Evolutionary conservation across 306 rosid species (phyloP), one percentile per base, ranked within the genome.

Genomic region (Elaeagnus macrophylla): DNA sequence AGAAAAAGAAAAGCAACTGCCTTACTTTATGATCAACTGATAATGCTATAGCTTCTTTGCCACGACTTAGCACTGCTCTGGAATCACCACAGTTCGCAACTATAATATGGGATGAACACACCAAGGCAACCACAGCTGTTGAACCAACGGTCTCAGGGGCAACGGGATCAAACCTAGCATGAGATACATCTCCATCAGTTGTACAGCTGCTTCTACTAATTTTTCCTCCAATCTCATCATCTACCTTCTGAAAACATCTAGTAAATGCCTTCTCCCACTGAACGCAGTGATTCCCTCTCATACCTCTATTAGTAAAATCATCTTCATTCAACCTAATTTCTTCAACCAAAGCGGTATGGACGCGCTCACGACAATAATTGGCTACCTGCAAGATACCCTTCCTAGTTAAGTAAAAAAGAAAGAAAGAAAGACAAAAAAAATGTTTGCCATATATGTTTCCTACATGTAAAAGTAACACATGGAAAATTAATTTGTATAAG

Each of bases 41-140:
- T 43, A 76, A 52, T 0, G 82, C 62, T 15, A 80, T 48, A 4
- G 85, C 37, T 76, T 76, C 79, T 75, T 79, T 80, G 25, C 82
- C 82, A 20, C 85, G 85, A 49, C 72, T 72, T 11, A 79, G 65
- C 43, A 80, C 79, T 11, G 85, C 79, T 80, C 85, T 72, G 43
- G 85, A 80, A 60, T 80, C 85, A 9, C 85, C 85, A 47, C 82
- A 80, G 68, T 76, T 80, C 0, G 85, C 77, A 59, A 80, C 82
- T 47, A 80, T 80, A 56, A 76, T 69, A 67, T 80, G 85, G 9
- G 85, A 72, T 13, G 85, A 73, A 50, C 77, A 76, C 25, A 80
- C 69, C 45, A 80, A 54, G 0, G 77, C 85, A 52, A 80, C 79
- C 39, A 80, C 79, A 35, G 85, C 85, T 0, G 85, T 80, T 17